phyloP scores from a whole-genome alignment of 306 rosid species.

The Sicyos edulis region DNA sequence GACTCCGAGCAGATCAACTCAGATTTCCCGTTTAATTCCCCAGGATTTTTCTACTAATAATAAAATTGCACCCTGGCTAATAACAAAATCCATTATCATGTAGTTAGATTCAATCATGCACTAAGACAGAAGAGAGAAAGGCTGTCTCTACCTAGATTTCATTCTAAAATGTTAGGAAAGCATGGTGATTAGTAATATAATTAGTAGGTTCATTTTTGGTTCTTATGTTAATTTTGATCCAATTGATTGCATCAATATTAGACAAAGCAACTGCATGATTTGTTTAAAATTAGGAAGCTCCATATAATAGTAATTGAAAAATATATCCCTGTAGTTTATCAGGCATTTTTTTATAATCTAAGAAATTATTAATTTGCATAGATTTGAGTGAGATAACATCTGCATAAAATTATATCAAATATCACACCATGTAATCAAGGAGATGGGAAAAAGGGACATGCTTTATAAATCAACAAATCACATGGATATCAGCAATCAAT shows the following conservation, averaged over 20 bases:
- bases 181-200: slow-evolving; percentile 17
- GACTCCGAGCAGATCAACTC: slow-evolving; percentile 40
- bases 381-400: too few species aligned
- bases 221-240: too few species aligned
- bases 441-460: background rate
- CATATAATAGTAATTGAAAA: too few species aligned
- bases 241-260: too few species aligned
- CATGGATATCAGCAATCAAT: background rate
- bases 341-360: too few species aligned
- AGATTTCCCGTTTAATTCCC: slow-evolving; percentile 44
- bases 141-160: background rate
- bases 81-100: too few species aligned
- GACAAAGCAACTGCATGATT: too few species aligned
- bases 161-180: slow-evolving; percentile 5
- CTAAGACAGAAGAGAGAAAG: slow-evolving; percentile 10
- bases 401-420: too few species aligned
- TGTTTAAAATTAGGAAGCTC: background rate
- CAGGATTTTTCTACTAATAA: slow-evolving; percentile 34
- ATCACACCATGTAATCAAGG: too few species aligned
- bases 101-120: slow-evolving; percentile 4
- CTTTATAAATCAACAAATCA: background rate
- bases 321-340: too few species aligned
- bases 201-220: too few species aligned
- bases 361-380: too few species aligned
- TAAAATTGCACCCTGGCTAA: slow-evolving; percentile 4